These are phyloP conservation scores for Daedalea quercina DNA, from an alignment of 768 basidiomycete species.

Conservation along the genomic window DNA sequence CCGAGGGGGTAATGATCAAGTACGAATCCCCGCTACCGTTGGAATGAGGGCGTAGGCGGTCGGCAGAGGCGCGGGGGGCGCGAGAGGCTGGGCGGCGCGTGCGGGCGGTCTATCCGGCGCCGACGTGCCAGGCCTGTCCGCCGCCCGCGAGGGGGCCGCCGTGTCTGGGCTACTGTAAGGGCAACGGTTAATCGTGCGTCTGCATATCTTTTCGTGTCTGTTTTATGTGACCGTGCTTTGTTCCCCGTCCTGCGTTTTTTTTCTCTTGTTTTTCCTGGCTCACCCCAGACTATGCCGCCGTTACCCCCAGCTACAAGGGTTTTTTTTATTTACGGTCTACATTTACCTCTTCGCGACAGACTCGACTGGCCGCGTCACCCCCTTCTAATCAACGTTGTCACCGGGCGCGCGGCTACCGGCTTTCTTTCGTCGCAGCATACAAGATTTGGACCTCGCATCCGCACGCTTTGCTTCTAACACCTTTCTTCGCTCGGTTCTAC, in stretches of 20 bases:
- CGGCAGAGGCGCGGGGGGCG: neutral
- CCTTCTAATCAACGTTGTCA: neutral
- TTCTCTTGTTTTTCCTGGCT: neutral
- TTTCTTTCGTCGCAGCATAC: neutral
- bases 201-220: neutral
- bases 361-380: neutral
- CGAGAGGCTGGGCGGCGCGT: neutral
- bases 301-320: neutral
- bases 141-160: neutral
- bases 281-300: neutral
- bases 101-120: neutral
- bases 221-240: neutral
- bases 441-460: neutral
- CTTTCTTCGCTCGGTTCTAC: too few relatives aligned
- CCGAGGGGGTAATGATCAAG: constrained; percentile 19
- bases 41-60: constrained; percentile 22
- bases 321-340: constrained; percentile 10
- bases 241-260: neutral
- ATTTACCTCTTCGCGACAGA: constrained; percentile 2
- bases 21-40: constrained; percentile 23
- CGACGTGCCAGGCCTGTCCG: neutral
- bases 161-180: neutral
- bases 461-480: too few relatives aligned
- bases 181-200: constrained; percentile 2
- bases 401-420: neutral